Percentiles rank a stretch among this genome's conserved stretches.
phyloP scores from a whole-genome alignment of 192 early-diverging fungal genomes.

The Backusella mclennaniae region DNA sequence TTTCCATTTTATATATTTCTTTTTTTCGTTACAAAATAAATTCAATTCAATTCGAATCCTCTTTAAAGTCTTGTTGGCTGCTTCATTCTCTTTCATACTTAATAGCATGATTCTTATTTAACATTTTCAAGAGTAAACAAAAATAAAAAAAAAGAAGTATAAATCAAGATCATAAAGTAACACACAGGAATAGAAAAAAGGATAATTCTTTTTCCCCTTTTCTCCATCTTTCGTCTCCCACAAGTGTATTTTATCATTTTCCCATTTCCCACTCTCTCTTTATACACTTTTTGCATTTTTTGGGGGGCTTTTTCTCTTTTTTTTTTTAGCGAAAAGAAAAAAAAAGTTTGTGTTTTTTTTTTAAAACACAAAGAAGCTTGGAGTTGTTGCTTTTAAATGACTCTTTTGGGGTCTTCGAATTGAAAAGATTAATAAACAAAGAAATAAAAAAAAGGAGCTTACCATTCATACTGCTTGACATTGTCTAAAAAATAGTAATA shows the following conservation, averaged over 20 bases:
- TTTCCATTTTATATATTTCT: not conserved
- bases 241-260: not conserved
- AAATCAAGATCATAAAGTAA: not conserved
- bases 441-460: not conserved
- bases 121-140: not conserved
- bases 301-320: not conserved
- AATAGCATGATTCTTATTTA: not conserved
- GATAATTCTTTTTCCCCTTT: not conserved
- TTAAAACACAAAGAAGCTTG: not conserved
- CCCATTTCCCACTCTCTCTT: not conserved
- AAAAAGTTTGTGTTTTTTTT: not conserved
- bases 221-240: not conserved
- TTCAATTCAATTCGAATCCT: constrained; percentile 4
- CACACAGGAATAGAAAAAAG: not conserved
- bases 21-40: not conserved
- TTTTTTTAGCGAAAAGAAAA: not conserved
- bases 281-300: not conserved
- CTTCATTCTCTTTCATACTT: not conserved
- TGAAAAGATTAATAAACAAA: constrained; percentile 6
- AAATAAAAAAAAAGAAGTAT: not conserved
- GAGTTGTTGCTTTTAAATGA: not conserved
- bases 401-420: not conserved
- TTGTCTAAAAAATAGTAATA: not conserved
- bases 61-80: not conserved
- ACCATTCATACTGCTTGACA: not conserved